Evolutionary conservation across 306 rosid species (phyloP).

Genomic region (Pyrus communis): DNA sequence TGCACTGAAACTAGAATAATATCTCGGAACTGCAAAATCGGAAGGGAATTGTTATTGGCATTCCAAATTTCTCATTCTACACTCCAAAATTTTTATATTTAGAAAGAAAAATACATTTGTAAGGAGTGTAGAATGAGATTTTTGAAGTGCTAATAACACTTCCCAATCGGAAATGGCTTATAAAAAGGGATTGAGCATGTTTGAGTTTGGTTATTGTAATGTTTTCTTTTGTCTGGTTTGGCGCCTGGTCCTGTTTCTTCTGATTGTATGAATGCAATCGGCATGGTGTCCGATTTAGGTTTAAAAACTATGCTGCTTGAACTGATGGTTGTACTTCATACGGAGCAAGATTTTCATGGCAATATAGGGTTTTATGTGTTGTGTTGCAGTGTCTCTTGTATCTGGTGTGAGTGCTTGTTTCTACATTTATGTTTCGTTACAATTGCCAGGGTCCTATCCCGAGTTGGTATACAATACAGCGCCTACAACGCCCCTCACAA

Average conservation of each 20-base stretch:
- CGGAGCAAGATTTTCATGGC: background rate
- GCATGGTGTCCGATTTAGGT: background rate
- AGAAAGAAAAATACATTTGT: too few species aligned
- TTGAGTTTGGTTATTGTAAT: constrained; percentile 2
- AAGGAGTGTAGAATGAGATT: too few species aligned
- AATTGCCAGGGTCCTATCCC: background rate
- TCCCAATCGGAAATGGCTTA: background rate
- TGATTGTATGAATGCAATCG: background rate
- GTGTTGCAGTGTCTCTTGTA: background rate
- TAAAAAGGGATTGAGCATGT: constrained; percentile 14
- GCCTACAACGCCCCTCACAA: background rate
- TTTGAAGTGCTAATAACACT: too few species aligned
- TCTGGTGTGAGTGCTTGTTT: background rate
- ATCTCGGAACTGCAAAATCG: background rate
- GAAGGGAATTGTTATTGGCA: background rate
- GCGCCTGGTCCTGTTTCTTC: background rate
- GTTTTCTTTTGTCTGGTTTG: constrained; percentile 10
- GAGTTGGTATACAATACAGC: background rate
- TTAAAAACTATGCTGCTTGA: background rate
- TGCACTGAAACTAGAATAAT: constrained; percentile 6
- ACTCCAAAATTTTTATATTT: too few species aligned
- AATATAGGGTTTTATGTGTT: background rate
- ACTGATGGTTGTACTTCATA: background rate
- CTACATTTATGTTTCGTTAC: background rate
- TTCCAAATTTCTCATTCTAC: too few species aligned